phyloP scores from a whole-genome alignment of 108 stramenopile species.

The Chaetoceros tenuissimus region DNA sequence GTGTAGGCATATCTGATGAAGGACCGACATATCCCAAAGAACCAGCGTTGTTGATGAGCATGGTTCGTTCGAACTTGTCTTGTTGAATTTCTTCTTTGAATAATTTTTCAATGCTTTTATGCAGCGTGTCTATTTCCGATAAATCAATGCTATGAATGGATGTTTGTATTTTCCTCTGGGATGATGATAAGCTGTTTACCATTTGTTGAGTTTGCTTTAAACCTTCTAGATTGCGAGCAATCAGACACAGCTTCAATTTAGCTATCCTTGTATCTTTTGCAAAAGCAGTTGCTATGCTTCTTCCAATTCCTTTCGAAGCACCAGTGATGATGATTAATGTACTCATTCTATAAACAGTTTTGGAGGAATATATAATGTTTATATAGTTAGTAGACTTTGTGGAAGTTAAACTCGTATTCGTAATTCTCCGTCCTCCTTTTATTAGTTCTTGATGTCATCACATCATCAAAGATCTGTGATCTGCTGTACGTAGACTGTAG shows the following conservation, averaged over 20 bases:
- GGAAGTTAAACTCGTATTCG: too few relatives aligned
- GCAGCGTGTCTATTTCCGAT: conserved; percentile 41
- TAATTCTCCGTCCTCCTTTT: too few relatives aligned
- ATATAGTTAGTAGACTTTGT: too few relatives aligned
- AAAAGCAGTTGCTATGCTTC: conserved; percentile 46
- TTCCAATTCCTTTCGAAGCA: conserved; percentile 68
- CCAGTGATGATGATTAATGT: conserved; percentile 40
- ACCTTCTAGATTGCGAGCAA: conserved; percentile 41
- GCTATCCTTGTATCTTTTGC: conserved; percentile 11
- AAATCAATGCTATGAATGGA: conserved; percentile 46
- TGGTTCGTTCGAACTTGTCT: conserved; percentile 24
- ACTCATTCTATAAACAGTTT: too few relatives aligned
- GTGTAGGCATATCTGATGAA: conserved; percentile 17
- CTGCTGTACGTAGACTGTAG: too few relatives aligned
- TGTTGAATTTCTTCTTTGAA: conserved; percentile 3
- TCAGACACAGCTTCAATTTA: conserved; percentile 29
- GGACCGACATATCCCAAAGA: conserved; percentile 50
- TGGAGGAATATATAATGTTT: too few relatives aligned
- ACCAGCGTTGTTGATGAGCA: conserved; percentile 73
- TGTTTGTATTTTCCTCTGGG: conserved; percentile 7
- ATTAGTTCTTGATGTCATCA: too few relatives aligned
- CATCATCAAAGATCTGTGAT: too few relatives aligned
- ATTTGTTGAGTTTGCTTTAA: conserved; percentile 36
- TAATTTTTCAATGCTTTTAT: conserved; percentile 26
- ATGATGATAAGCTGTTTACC: conserved; percentile 5